Evolutionary conservation across 148 eudicot genomes (phyloP).

Genomic region (Beta vulgaris): DNA sequence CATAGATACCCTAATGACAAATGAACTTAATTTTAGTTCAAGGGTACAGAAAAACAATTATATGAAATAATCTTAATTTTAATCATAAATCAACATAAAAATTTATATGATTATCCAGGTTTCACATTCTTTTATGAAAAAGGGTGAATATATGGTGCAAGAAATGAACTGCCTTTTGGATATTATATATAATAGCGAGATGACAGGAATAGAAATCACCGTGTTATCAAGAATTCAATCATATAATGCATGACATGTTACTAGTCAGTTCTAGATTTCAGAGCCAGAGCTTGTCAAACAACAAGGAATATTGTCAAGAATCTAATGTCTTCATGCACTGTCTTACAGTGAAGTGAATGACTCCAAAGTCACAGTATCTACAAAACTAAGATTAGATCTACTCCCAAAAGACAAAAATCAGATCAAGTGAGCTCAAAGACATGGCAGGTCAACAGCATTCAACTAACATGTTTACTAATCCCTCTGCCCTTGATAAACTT

Average conservation of each 20-base stretch:
- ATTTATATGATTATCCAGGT: background rate
- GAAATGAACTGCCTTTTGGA: background rate
- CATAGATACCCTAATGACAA: conserved; percentile 38
- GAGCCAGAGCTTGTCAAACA: no score
- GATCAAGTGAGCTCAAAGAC: background rate
- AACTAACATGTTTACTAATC: background rate
- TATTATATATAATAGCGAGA: background rate
- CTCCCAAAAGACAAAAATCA: background rate
- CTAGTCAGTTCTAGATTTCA: no score
- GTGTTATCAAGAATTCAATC: background rate
- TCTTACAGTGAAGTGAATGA: background rate
- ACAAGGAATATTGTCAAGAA: background rate
- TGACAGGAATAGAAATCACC: background rate
- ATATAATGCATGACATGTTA: background rate
- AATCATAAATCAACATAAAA: background rate
- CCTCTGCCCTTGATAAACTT: background rate
- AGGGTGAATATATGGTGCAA: background rate
- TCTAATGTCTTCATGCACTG: background rate
- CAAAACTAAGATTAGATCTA: background rate
- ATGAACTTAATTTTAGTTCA: background rate
- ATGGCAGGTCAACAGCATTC: background rate
- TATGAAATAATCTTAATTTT: background rate
- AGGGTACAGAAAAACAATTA: background rate
- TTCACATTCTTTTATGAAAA: background rate
- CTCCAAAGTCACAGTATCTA: background rate